Conservation (phyloP, 148 eudicot species). For the Arctostaphylos glauca region DNA sequence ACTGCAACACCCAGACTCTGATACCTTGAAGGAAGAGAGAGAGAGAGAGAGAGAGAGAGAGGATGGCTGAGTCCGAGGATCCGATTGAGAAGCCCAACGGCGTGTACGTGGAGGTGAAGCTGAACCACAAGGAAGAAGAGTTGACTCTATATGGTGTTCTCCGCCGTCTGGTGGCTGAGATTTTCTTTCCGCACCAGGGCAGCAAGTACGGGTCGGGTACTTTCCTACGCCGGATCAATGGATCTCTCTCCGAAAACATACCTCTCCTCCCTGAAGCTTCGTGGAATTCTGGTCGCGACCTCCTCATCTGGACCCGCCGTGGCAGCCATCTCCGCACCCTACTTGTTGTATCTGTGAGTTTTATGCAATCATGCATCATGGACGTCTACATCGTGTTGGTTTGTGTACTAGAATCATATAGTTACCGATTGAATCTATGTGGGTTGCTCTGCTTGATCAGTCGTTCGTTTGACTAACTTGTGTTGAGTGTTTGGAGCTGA, state of each 20-base stretch:
- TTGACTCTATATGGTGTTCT: constrained; percentile 27
- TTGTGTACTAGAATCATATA: not conserved
- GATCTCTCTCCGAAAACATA: constrained; percentile 41
- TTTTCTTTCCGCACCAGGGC: constrained; percentile 46
- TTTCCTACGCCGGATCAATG: constrained; percentile 39
- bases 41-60: constrained; percentile 14
- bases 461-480: not conserved
- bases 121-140: not conserved
- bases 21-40: not conserved
- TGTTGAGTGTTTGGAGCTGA: not conserved
- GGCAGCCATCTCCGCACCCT: constrained; percentile 70
- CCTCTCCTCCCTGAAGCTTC: constrained; percentile 62
- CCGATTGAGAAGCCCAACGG: constrained; percentile 23
- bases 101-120: not conserved
- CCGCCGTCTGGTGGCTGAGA: constrained; percentile 23
- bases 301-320: constrained; percentile 62
- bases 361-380: too few species aligned
- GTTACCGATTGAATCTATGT: not conserved
- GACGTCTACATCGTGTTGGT: too few species aligned
- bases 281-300: constrained; percentile 33
- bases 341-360: constrained; percentile 73
- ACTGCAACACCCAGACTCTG: not conserved
- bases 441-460: not conserved
- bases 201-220: constrained; percentile 23
- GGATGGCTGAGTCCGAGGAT: constrained; percentile 17